Evolutionary conservation across 2,329 filamentous ascomycete species (phyloP).

Genomic region (Shiraia bambusicola): DNA sequence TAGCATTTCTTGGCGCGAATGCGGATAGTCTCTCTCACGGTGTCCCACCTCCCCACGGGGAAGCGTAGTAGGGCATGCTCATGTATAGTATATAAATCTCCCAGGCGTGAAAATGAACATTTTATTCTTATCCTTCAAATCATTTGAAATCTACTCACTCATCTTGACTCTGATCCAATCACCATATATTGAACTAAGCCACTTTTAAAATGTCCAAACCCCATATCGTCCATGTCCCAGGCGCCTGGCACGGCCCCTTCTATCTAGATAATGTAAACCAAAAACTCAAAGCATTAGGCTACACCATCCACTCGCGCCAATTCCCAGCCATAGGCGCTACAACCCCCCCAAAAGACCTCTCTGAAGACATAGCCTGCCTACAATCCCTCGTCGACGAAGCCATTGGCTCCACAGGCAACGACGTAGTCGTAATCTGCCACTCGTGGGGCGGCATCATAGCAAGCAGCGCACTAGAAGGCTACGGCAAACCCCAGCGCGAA

Average conservation of each 20-base stretch:
- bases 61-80: no score
- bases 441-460: slow-evolving; percentile 50
- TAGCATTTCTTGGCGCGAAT: neutral
- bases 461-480: slow-evolving; percentile 39
- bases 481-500: slow-evolving; percentile 38
- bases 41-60: no score
- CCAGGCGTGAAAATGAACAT: no score
- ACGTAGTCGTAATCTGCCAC: slow-evolving; percentile 49
- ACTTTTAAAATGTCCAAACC: slow-evolving; percentile 34
- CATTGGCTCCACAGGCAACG: slow-evolving; percentile 41
- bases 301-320: slow-evolving; percentile 29
- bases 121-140: neutral
- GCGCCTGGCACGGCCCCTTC: slow-evolving; percentile 41
- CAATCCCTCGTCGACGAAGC: slow-evolving; percentile 36
- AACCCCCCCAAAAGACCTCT: slow-evolving; percentile 30
- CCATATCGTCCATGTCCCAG: slow-evolving; percentile 41
- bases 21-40: no score
- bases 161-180: neutral
- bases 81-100: no score
- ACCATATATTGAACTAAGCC: neutral
- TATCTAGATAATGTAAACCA: slow-evolving; percentile 26
- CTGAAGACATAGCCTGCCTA: slow-evolving; percentile 40
- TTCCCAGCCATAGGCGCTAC: slow-evolving; percentile 32
- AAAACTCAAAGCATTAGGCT: slow-evolving; percentile 35
- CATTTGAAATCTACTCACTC: no score